Evolutionary conservation across 1,139 yeast species (phyloP), one percentile per base, ranked within the genome.

Genomic region (Debaryomycetaceae sp.): DNA sequence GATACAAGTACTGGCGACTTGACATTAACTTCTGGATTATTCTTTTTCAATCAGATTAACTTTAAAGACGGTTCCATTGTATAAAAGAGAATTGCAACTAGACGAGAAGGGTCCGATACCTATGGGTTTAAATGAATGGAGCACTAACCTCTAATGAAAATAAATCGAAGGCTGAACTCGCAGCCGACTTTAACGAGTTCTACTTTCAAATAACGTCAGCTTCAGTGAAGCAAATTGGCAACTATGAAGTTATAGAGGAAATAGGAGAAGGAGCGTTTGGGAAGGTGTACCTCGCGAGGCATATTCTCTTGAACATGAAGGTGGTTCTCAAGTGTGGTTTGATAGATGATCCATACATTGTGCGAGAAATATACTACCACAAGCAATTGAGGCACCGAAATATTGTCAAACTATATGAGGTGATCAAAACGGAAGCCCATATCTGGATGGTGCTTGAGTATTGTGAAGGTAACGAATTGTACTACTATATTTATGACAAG

Each of bases 181-280:
- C 88, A 13, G 80, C 80, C 34, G 81, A 83, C 38, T 84, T 82
- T 59, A 80, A 81, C 49, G 74, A 74, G 39, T 75, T 84, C 44
- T 80, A 81, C 52, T 60, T 74, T 34, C 75, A 78, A 43, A 76
- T 81, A 41, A 73, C 79, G 1, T 67, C 77, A 18, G 61, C 74
- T 11, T 76, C 73, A 36, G 61, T 81, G 34, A 67, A 67, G 37
- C 83, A 80, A 42, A 81, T 91, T 13, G 97, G 97, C 0, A 86
- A 84, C 59, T 91, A 91, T 56, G 69, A 73, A 41, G 79, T 91
- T 9, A 56, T 79, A 8, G 71, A 79, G 44, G 87, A 81, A 44
- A 81, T 91, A 16, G 97, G 96, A 2, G 89, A 87, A 53, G 96
- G 96, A 1, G 80, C 95, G 9, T 92, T 89, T 70, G 97, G 98